Percentiles rank a stretch among this genome's conserved stretches.
These are phyloP conservation scores for Aureoboletus auriporus DNA, from an alignment of 768 basidiomycete species.

Conservation along the genomic window DNA sequence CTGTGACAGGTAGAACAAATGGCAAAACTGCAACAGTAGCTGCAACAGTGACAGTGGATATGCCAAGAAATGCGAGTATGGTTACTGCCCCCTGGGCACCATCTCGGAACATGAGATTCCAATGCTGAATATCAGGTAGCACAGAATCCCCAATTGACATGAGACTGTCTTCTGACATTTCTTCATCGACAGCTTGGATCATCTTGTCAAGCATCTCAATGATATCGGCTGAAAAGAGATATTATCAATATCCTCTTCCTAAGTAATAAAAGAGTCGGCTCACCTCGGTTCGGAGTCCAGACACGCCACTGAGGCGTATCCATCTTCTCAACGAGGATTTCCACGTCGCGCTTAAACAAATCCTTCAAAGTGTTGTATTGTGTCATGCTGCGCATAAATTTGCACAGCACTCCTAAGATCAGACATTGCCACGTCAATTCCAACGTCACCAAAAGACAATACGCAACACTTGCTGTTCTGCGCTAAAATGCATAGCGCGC, in stretches of 20 bases:
- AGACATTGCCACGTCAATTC: neutral
- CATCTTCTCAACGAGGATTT: slow-evolving; percentile 3
- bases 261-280: neutral
- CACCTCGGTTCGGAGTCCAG: slow-evolving; percentile 14
- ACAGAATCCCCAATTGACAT: slow-evolving; percentile 12
- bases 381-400: neutral
- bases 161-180: slow-evolving; percentile 10
- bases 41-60: too few relatives aligned
- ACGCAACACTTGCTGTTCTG: slow-evolving; percentile 6
- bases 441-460: too few relatives aligned
- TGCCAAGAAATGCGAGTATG: too few relatives aligned
- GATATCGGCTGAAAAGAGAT: neutral
- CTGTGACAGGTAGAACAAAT: too few relatives aligned
- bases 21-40: too few relatives aligned
- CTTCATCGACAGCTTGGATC: slow-evolving; percentile 14
- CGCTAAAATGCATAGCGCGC: slow-evolving; percentile 17
- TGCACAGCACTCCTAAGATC: slow-evolving; percentile 10
- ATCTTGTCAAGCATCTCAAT: slow-evolving; percentile 16
- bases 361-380: slow-evolving; percentile 14
- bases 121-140: slow-evolving; percentile 15
- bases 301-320: slow-evolving; percentile 13
- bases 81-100: neutral
- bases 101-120: slow-evolving; percentile 10
- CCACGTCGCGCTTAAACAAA: slow-evolving; percentile 7
- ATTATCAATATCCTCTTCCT: too few relatives aligned